Base-by-base conservation (phyloP, 2,329 filamentous ascomycete species). In the Trichoderma atrobrunneum region DNA sequence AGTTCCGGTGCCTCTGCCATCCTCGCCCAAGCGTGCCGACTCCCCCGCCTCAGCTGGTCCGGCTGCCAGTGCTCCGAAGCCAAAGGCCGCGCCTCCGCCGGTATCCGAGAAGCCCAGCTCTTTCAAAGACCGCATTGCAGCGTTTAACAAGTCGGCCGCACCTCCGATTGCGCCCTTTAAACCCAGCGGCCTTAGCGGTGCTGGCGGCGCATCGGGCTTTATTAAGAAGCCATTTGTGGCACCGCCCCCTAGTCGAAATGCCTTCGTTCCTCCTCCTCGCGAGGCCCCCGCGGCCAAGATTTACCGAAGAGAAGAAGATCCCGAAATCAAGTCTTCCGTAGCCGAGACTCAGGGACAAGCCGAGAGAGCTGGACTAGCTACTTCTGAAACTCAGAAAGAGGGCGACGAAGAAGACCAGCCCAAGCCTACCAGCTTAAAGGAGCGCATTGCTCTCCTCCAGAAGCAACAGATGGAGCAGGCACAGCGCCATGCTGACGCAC, bases 171-270 rank as follows among this genome's bases (percentile, higher is more conserved):
- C 94, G n/a, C 96, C 96, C 1, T 95, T 97, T 84, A 97, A 97
- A 80, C 93, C 94, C 24, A 87, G 87, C 73, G 89, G 89, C 2
- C 83, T 91, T 30, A 82, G 86, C 72, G 84, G 87, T 34, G 87
- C 87, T 56, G 74, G 88, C 72, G 30, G 88, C 72, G 30, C 57
- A 34, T 87, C 87, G 74, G 87, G 87, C 68, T 98, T 98, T 79
- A 91, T 99, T 82, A 98, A 95, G 87, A 98, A 98, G 82, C 94
- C 95, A 0, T 99, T 98, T 78, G 95, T 99, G 71, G 93, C 96
- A 4, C 94, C 96, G 66, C 96, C 96, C 21, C 96, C 96, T 0
- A 97, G 94, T 81, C 92, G 94, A 76, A 92, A 98, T 84, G 92
- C 95, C 28, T 99, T 93, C 78, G 88, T 99, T 11, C 93, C 96